These are phyloP conservation scores for Cyclotella baltica DNA, from an alignment of 108 stramenopile genomes.

Conservation along the genomic window DNA sequence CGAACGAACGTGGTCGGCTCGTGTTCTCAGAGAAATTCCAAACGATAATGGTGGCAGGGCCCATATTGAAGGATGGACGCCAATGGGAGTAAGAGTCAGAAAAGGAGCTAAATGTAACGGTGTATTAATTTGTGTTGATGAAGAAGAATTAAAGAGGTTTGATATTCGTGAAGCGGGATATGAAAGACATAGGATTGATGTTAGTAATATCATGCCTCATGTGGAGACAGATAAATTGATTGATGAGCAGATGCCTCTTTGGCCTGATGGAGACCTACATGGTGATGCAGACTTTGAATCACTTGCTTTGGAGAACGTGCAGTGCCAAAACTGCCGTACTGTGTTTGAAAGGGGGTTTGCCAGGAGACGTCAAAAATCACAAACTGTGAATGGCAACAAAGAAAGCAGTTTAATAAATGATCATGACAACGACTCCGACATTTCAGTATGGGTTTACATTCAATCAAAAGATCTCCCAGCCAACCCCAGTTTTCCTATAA, in stretches of 20 bases:
- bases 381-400: background rate
- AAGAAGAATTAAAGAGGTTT: conserved; percentile 57
- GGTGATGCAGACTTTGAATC: background rate
- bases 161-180: conserved; percentile 75
- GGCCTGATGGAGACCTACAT: conserved; percentile 8
- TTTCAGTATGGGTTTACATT: conserved; percentile 72
- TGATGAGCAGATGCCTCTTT: conserved; percentile 5
- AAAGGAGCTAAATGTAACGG: conserved; percentile 61
- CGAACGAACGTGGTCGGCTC: conserved; percentile 69
- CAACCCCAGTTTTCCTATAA: conserved; percentile 58
- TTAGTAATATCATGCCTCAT: conserved; percentile 45
- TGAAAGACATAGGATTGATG: conserved; percentile 52
- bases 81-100: conserved; percentile 65
- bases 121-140: conserved; percentile 62
- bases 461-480: conserved; percentile 44
- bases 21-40: conserved; percentile 18
- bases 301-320: conserved; percentile 13
- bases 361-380: conserved; percentile 12
- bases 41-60: background rate
- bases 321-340: conserved; percentile 30
- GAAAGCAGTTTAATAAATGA: background rate
- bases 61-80: conserved; percentile 49
- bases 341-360: conserved; percentile 35
- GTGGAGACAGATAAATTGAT: conserved; percentile 11
- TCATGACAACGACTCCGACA: conserved; percentile 11